Conservation (phyloP, 2,329 filamentous ascomycete genomes). For the Daldinia eschscholtzii region DNA sequence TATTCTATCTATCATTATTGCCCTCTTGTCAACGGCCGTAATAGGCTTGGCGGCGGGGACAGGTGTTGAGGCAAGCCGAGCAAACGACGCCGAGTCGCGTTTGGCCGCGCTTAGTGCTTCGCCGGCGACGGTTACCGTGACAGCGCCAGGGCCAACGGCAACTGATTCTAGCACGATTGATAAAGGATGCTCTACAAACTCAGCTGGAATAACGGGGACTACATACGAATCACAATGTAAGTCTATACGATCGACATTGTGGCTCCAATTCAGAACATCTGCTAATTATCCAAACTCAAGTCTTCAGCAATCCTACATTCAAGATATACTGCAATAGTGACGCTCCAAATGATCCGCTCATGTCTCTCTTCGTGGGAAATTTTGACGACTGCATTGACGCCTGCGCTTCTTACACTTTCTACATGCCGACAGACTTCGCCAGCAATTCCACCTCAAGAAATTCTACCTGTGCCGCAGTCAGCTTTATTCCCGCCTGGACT, state of each 20-base stretch:
- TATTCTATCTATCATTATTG: constrained; percentile 57
- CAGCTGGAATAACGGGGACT: constrained; percentile 54
- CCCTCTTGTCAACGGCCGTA: constrained; percentile 56
- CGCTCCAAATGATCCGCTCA: constrained; percentile 54
- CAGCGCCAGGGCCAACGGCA: constrained; percentile 46
- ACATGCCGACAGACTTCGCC: constrained; percentile 49
- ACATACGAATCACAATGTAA: constrained; percentile 58
- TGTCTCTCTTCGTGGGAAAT: constrained; percentile 58
- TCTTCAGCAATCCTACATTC: constrained; percentile 55
- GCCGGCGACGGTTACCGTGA: constrained; percentile 38
- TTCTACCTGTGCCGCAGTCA: constrained; percentile 56
- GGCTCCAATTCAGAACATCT: neutral
- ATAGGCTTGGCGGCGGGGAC: constrained; percentile 61
- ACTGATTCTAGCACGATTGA: constrained; percentile 53
- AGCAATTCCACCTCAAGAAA: constrained; percentile 47
- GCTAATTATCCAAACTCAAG: constrained; percentile 47
- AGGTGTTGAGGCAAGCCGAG: constrained; percentile 57
- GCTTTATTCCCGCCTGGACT: constrained; percentile 60
- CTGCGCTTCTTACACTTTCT: constrained; percentile 58
- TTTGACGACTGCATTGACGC: constrained; percentile 63
- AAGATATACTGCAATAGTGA: constrained; percentile 61
- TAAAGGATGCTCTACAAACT: constrained; percentile 56
- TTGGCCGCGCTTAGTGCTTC: constrained; percentile 49
- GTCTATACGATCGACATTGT: constrained; percentile 29
- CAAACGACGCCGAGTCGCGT: constrained; percentile 54